Base-by-base conservation (phyloP, 805 yeast species). In the Cyberlindnera mississippiensis region DNA sequence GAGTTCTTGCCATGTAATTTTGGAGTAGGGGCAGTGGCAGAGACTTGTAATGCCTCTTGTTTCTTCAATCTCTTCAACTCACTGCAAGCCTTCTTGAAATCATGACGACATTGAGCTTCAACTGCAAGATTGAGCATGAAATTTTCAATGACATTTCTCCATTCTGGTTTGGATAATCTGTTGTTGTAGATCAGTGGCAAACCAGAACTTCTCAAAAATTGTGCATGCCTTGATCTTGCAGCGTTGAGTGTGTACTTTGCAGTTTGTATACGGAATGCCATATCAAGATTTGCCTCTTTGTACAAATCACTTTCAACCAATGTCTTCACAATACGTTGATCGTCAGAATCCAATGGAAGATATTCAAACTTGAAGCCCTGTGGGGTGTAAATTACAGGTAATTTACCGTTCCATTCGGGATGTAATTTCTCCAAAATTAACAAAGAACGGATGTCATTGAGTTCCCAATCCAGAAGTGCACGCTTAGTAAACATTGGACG, bases 61-160 rank as follows among this genome's bases (percentile, higher is more conserved):
- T 55, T 53, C 49, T 72, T 71, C 56, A 62, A 60, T 51, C 62
- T 67, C 50, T 75, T 75, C 51, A 69, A 56, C 28, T 69, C 72
- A 26, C 69, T 61, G 48, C 84, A 73, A 33, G 67, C 65, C 37
- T 64, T 64, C 52, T 77, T 77, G 56, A 78, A 84, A 53, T 84
- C 88, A 28, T 66, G 64, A 16, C 87, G 70, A 51, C 88, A 80
- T 57, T 84, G 88, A 13, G 81, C 78, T 51, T 82, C 88, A 36
- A 82, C 82, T 4, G 78, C 85, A 24, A 82, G 64, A 54, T 78
- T 80, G 28, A 82, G 60, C 28, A 80, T 52, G 53, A 75, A 84
- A 60, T 82, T 83, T 49, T 84, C 91, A 44, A 84, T 79, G 20
- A 84, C 73, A 53, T 82, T 80, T 50, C 90, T 67, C 87, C 89